A percentile compares a stretch with the other conserved stretches of the same genome.
phyloP scores from a whole-genome alignment of 2,329 filamentous ascomycete genomes.

The Tolypocladium amazonense region DNA sequence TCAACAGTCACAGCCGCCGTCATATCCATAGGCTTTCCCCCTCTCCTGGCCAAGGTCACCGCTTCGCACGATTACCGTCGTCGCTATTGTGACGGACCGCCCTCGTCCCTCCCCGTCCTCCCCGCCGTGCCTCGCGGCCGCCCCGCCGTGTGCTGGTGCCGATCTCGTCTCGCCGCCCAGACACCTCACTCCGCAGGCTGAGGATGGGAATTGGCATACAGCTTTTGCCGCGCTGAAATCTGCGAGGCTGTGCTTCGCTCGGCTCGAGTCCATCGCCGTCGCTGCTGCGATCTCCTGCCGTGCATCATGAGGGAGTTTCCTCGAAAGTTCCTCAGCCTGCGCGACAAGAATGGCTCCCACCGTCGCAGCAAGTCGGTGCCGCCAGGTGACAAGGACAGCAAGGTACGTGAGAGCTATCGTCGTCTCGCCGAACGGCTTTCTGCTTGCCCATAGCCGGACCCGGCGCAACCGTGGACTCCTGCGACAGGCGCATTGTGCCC shows the following conservation, averaged over 20 bases:
- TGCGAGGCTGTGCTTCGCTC: conserved; percentile 14
- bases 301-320: conserved; percentile 42
- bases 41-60: not conserved
- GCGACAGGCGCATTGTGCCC: not conserved
- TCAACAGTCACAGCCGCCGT: not conserved
- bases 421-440: not conserved
- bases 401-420: conserved; percentile 25
- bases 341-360: conserved; percentile 50
- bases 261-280: not conserved
- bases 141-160: not conserved
- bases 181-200: conserved; percentile 4
- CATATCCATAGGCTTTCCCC: not conserved
- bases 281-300: not conserved
- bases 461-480: not conserved
- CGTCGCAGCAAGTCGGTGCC: conserved; percentile 46
- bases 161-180: not conserved
- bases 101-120: not conserved
- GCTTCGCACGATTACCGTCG: not conserved
- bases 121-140: not conserved
- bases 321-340: conserved; percentile 59
- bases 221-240: conserved; percentile 19
- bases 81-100: not conserved
- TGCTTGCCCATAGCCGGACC: not conserved
- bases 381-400: conserved; percentile 28
- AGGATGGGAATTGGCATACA: conserved; percentile 19